A percentile compares a stretch with the other conserved stretches of the same genome.
Conservation (phyloP, 2,329 filamentous ascomycete genomes). For the Teratosphaeria nubilosa region DNA sequence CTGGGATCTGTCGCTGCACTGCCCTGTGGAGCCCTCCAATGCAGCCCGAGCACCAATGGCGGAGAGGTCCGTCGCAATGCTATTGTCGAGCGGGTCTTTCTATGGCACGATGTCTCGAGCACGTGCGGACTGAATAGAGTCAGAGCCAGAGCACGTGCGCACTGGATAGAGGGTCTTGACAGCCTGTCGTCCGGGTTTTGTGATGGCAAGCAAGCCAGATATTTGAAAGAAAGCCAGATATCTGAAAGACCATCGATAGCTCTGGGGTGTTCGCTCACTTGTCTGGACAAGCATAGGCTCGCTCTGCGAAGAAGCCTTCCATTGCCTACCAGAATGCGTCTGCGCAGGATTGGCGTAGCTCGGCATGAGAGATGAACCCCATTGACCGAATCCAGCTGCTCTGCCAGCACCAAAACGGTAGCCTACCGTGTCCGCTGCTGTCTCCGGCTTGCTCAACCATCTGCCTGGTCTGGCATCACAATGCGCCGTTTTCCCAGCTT, state of each 20-base stretch:
- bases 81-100: neutral
- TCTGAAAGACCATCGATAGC: neutral
- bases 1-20: neutral
- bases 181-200: too few species aligned
- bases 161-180: too few species aligned
- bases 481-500: neutral
- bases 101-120: neutral
- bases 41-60: neutral
- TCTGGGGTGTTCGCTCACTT: neutral
- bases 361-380: too few species aligned
- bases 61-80: neutral
- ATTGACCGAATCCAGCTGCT: too few species aligned
- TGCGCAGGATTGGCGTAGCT: too few species aligned
- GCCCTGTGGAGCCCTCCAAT: neutral
- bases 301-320: too few species aligned
- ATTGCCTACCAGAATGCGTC: too few species aligned
- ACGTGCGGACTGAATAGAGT: neutral
- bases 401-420: too few species aligned
- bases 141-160: neutral
- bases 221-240: too few species aligned
- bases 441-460: neutral
- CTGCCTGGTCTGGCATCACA: neutral
- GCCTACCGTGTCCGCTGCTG: neutral
- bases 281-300: neutral
- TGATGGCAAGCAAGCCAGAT: neutral